A percentile compares a stretch with the other conserved stretches of the same genome.
Conservation (phyloP, 805 yeast genomes). For the Yamadazyma endophytica region DNA sequence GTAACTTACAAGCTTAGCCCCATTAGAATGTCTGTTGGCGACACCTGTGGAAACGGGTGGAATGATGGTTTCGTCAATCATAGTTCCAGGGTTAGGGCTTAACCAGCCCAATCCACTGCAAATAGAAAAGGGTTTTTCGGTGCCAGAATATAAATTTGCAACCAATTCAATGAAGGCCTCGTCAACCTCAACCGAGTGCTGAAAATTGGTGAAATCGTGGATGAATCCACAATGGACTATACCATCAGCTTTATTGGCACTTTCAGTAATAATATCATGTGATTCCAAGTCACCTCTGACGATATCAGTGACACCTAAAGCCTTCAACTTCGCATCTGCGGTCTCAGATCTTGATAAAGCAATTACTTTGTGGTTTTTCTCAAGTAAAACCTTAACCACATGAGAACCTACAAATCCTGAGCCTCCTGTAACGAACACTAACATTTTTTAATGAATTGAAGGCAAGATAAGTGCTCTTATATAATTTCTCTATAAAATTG, state of each 20-base stretch:
- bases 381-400: constrained; percentile 15
- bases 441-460: too few species aligned
- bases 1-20: too few species aligned
- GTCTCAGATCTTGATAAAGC: constrained; percentile 28
- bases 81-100: too few species aligned
- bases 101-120: too few species aligned
- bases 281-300: constrained; percentile 25
- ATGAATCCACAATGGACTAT: constrained; percentile 32
- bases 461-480: too few species aligned
- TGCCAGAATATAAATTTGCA: too few species aligned
- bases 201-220: constrained; percentile 22
- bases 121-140: too few species aligned
- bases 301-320: constrained; percentile 18
- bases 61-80: too few species aligned
- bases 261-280: constrained; percentile 20
- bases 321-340: constrained; percentile 15
- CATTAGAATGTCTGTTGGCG: too few species aligned
- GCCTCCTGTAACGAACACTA: constrained; percentile 32
- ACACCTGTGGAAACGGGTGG: too few species aligned
- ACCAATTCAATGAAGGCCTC: constrained; percentile 21
- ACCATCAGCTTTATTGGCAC: constrained; percentile 27
- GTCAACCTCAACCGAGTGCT: constrained; percentile 14
- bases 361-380: constrained; percentile 19
- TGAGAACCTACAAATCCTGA: constrained; percentile 28
- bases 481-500: too few species aligned